These are phyloP conservation scores for Silene coronaria DNA, from an alignment of 179 eudicot species.

Conservation along the genomic window DNA sequence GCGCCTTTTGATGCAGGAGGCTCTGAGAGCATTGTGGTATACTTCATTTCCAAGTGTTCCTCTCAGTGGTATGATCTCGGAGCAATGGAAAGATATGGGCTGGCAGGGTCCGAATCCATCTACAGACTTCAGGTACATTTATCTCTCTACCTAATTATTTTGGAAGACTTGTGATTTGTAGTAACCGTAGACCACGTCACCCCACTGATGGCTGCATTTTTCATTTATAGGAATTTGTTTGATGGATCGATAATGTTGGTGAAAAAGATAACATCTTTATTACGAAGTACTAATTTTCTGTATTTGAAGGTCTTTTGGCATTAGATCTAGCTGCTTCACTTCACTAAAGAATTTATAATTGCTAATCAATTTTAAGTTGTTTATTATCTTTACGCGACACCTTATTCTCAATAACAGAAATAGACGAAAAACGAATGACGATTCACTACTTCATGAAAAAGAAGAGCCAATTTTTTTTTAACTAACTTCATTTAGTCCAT, in stretches of 20 bases:
- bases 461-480: not conserved
- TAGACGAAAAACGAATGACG: not conserved
- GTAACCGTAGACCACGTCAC: not conserved
- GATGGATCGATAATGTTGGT: slow-evolving; percentile 2
- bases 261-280: not conserved
- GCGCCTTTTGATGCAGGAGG: slow-evolving; percentile 43
- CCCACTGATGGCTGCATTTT: not conserved
- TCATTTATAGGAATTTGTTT: not conserved
- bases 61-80: slow-evolving; percentile 72
- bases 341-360: too few species aligned
- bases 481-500: not conserved
- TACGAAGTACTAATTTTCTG: not conserved
- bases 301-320: too few species aligned
- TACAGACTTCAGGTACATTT: slow-evolving; percentile 75
- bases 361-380: too few species aligned
- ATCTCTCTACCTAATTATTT: not conserved
- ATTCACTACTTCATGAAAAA: not conserved
- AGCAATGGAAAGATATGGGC: slow-evolving; percentile 99
- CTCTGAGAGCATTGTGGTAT: slow-evolving; percentile 66
- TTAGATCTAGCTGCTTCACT: too few species aligned
- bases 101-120: slow-evolving; percentile 97
- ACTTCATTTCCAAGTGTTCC: slow-evolving; percentile 58
- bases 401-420: too few species aligned
- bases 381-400: too few species aligned
- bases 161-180: not conserved